Conservation (phyloP, 495 filamentous ascomycete species). For the Astrothelium subdiscretum region DNA sequence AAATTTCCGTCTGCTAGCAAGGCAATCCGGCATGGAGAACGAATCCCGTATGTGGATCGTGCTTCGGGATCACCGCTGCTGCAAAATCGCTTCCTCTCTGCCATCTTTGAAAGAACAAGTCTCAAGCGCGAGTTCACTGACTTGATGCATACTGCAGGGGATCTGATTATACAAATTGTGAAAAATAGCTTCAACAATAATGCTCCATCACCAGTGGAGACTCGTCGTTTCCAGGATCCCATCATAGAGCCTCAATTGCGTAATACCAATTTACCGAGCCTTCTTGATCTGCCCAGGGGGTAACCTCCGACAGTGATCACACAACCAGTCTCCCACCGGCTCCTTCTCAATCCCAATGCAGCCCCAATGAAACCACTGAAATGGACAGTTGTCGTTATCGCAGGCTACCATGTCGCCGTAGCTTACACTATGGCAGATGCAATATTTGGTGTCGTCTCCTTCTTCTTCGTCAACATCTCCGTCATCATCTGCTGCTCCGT, state of each 20-base stretch:
- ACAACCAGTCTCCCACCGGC: constrained; percentile 87
- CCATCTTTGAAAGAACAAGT: not conserved
- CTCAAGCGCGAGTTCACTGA: not conserved
- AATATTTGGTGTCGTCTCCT: constrained; percentile 83
- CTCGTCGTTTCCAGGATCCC: not conserved
- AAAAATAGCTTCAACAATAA: not conserved
- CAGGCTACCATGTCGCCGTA: constrained; percentile 98
- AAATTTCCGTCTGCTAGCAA: not conserved
- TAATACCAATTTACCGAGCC: constrained; percentile 8
- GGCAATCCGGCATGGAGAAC: not conserved
- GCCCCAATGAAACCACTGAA: constrained; percentile 97
- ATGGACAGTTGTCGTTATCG: constrained; percentile 84
- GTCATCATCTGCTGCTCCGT: constrained; percentile 42
- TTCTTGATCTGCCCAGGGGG: constrained; percentile 23
- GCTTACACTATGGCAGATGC: constrained; percentile 81
- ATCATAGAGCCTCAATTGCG: not conserved
- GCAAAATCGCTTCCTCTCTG: not conserved
- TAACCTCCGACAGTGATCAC: constrained; percentile 59
- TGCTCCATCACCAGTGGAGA: not conserved
- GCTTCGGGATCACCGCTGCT: not conserved
- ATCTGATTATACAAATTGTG: not conserved
- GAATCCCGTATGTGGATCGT: not conserved
- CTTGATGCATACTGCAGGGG: not conserved
- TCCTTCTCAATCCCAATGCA: constrained; percentile 85
- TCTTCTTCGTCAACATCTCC: constrained; percentile 73